Conservation (phyloP, 768 basidiomycete genomes). For the Xerocomus potaroensis region DNA sequence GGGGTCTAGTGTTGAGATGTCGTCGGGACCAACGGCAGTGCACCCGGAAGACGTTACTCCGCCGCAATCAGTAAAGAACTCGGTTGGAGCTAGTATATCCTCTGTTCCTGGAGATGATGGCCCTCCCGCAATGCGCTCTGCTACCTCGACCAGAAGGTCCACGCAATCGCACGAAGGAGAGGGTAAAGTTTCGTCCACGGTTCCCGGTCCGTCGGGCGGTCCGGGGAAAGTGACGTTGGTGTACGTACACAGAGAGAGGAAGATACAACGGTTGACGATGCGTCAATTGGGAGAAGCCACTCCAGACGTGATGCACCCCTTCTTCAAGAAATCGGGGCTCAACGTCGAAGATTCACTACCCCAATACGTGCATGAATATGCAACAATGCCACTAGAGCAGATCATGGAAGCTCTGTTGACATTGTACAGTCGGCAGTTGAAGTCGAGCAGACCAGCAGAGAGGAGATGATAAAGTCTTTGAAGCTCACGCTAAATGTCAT, state of each 20-base stretch:
- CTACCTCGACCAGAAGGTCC: conserved; percentile 8
- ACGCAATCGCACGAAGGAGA: conserved; percentile 18
- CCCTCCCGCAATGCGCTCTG: not conserved
- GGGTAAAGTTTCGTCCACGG: not conserved
- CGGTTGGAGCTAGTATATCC: not conserved
- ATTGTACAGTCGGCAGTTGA: conserved; percentile 72
- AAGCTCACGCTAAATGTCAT: too few species aligned
- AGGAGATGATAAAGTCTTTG: conserved; percentile 16
- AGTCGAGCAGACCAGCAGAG: conserved; percentile 22
- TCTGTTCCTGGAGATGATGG: conserved; percentile 9
- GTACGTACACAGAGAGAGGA: conserved; percentile 55
- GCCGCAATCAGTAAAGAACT: conserved; percentile 5
- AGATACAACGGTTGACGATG: conserved; percentile 78
- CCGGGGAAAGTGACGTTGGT: conserved; percentile 30
- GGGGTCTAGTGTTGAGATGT: conserved; percentile 10
- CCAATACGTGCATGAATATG: conserved; percentile 84
- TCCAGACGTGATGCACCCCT: conserved; percentile 82
- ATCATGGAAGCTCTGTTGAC: conserved; percentile 78
- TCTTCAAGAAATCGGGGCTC: conserved; percentile 81
- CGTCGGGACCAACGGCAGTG: not conserved
- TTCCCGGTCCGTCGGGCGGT: not conserved
- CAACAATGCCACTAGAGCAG: conserved; percentile 75
- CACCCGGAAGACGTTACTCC: conserved; percentile 8
- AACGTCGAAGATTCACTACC: conserved; percentile 81
- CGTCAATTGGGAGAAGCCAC: conserved; percentile 86